Evolutionary conservation across 2,329 filamentous ascomycete species (phyloP).

Genomic region (Calonectria montana): DNA sequence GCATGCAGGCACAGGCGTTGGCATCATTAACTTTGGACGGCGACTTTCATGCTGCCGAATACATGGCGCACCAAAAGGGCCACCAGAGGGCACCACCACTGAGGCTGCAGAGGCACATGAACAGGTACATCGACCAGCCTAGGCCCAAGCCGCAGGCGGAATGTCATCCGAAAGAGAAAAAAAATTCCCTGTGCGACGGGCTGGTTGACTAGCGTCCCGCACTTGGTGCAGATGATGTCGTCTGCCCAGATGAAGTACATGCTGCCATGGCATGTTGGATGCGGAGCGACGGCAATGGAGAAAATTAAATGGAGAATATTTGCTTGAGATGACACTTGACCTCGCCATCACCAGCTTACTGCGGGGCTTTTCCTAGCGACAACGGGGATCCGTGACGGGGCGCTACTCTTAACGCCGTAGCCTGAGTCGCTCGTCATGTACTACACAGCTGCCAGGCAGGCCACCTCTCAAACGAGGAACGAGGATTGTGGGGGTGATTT

Average conservation of each 20-base stretch:
- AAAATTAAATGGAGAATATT: neutral
- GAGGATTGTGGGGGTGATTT: neutral
- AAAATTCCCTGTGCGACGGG: slow-evolving; percentile 9
- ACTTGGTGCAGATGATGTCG: slow-evolving; percentile 14
- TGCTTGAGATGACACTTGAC: neutral
- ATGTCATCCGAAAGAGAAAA: slow-evolving; percentile 17
- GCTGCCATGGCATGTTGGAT: neutral
- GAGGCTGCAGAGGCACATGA: neutral
- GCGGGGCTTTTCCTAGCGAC: neutral
- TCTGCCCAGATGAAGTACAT: neutral
- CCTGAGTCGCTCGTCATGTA: slow-evolving; percentile 2
- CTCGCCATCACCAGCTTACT: neutral
- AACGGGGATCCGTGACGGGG: neutral
- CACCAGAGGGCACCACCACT: neutral
- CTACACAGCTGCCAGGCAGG: neutral
- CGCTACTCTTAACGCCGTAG: slow-evolving; percentile 4
- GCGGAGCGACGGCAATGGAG: neutral
- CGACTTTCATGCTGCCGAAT: slow-evolving; percentile 11
- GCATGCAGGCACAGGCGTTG: slow-evolving; percentile 4
- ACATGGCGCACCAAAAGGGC: neutral
- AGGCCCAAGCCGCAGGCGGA: slow-evolving; percentile 11
- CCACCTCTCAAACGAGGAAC: neutral
- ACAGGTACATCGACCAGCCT: slow-evolving; percentile 7
- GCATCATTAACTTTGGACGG: neutral
- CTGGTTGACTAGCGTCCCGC: slow-evolving; percentile 15